Percentiles rank a stretch among this genome's conserved stretches.
Evolutionary conservation across 129 eudicot genomes (phyloP).

Genomic region (Chrysanthemum seticuspe): DNA sequence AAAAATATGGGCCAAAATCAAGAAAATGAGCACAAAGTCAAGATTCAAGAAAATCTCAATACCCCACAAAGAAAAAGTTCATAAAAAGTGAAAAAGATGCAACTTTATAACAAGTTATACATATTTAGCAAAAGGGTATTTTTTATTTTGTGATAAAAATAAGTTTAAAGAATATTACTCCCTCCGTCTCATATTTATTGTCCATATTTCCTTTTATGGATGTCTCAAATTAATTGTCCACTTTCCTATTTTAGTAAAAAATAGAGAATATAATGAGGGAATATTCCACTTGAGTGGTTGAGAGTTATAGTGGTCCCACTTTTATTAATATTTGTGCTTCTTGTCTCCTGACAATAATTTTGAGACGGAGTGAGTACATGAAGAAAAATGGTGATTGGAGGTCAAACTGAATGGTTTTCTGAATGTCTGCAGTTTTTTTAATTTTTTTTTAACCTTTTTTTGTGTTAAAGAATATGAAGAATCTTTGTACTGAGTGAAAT

Average conservation of each 20-base stretch:
- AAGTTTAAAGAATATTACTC: neutral
- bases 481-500: slow-evolving; percentile 25
- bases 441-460: slow-evolving; percentile 12
- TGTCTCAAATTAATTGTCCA: too few species aligned
- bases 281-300: too few species aligned
- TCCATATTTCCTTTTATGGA: too few species aligned
- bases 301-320: too few species aligned
- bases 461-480: slow-evolving; percentile 26
- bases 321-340: too few species aligned
- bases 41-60: slow-evolving; percentile 16
- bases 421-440: neutral
- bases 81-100: neutral
- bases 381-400: slow-evolving; percentile 6
- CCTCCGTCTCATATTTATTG: too few species aligned
- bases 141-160: slow-evolving; percentile 9
- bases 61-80: slow-evolving; percentile 30
- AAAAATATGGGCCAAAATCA: slow-evolving; percentile 20
- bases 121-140: neutral
- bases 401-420: slow-evolving; percentile 13
- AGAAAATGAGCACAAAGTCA: slow-evolving; percentile 12
- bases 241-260: too few species aligned
- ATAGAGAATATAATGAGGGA: too few species aligned
- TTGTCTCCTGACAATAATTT: too few species aligned
- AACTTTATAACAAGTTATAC: slow-evolving; percentile 2
- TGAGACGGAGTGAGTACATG: too few species aligned